Base-by-base conservation (phyloP, 2,329 filamentous ascomycete species). In the Helminthosporium solani region DNA sequence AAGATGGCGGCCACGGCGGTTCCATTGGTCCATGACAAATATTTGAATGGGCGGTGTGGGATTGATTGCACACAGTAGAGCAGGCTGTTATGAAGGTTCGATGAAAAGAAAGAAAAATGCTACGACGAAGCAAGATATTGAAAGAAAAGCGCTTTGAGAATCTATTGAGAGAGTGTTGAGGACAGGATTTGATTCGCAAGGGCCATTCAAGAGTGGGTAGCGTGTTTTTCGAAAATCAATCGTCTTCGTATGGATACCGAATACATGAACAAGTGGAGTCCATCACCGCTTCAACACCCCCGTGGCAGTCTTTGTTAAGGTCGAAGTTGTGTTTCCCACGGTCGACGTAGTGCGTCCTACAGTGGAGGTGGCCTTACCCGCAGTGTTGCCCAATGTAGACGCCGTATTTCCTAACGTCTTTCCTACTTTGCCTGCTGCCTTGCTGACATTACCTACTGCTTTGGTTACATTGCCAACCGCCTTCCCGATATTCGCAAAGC, bases 351-450 rank as follows among this genome's bases (percentile, higher is more conserved):
- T 25, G n/a, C n/a, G n/a, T n/a, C n/a, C n/a, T 20, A 20, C 34
- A 19, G 34, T 37, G 9, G 34, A 37, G 16, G 34, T 37, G 14
- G 34, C 19, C 20, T 38, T 38, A 2, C 35, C 35, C 7, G 20
- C 35, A 21, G 20, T 25, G 7, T 38, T n/a, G 20, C 20, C 27
- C 35, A 25, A 19, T 3, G 35, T 38, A 3, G 35, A 38, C n/a
- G 27, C 35, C n/a, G 40, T 42, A 7, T 42, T 42, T 7, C 40
- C 40, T 2, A 42, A 11, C 6, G 40, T 25, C 33, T 34, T 27
- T 9, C 40, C 31, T 9, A 35, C 40, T 35, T 35, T 42, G 9
- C 40, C 40, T 9, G 27, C 40, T 3, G 20, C 31, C 20, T 42
- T 42, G n/a, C 40, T 31, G 8, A 42, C 40, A 11, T 34, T 42